Evolutionary conservation across 306 rosid species (phyloP).

Genomic region (Ceratonia siliqua): DNA sequence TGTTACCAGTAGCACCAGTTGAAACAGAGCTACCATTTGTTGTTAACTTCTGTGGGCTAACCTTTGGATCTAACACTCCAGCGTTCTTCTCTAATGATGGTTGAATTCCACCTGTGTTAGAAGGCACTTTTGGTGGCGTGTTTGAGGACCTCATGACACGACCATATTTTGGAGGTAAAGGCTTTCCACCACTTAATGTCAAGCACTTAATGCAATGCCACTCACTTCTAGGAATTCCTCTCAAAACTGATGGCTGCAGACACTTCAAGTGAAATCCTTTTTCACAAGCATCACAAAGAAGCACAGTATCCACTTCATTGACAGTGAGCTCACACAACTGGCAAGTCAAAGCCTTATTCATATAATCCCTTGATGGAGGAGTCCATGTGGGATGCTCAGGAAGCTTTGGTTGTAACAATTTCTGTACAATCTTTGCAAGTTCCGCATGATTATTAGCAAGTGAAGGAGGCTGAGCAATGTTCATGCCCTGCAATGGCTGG

Average conservation of each 20-base stretch:
- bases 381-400: constrained; percentile 92
- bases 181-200: constrained; percentile 83
- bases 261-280: constrained; percentile 90
- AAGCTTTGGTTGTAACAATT: constrained; percentile 71
- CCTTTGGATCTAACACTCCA: constrained; percentile 57
- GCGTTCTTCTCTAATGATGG: constrained; percentile 64
- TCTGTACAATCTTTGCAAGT: constrained; percentile 80
- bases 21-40: constrained; percentile 58
- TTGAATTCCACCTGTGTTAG: constrained; percentile 53
- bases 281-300: constrained; percentile 96
- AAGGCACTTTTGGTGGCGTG: constrained; percentile 58
- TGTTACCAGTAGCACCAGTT: constrained; percentile 37
- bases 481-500: constrained; percentile 58
- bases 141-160: constrained; percentile 94
- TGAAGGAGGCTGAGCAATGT: constrained; percentile 64
- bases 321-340: constrained; percentile 75
- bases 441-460: constrained; percentile 69
- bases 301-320: constrained; percentile 84
- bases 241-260: constrained; percentile 64
- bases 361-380: constrained; percentile 99
- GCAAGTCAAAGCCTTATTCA: constrained; percentile 88
- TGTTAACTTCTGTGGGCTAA: constrained; percentile 46
- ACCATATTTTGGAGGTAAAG: constrained; percentile 98
- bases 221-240: constrained; percentile 92
- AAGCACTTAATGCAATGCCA: constrained; percentile 95